Evolutionary conservation across 345 rosid genomes (phyloP).

Genomic region (Raphanus raphanistrum): DNA sequence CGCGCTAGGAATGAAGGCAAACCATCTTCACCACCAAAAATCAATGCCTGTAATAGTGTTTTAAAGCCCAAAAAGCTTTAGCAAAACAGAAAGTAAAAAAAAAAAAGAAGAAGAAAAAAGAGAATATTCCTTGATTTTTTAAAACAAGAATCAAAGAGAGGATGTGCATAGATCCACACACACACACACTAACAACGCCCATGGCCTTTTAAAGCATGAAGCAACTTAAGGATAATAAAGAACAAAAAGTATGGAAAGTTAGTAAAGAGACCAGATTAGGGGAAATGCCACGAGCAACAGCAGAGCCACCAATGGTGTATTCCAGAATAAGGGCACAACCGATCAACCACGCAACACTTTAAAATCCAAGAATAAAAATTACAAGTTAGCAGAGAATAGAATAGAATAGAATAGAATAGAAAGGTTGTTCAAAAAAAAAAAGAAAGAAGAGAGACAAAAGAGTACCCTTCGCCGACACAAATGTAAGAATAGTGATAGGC

Average conservation of each 20-base stretch:
- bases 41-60: slow-evolving; percentile 56
- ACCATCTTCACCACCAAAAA: slow-evolving; percentile 82
- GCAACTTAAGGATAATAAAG: no score
- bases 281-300: slow-evolving; percentile 94
- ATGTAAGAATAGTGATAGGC: slow-evolving; percentile 99
- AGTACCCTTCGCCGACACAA: slow-evolving; percentile 93
- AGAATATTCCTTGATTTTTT: no score
- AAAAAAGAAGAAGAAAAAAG: no score
- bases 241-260: no score
- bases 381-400: background rate
- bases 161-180: no score
- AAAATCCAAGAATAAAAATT: background rate
- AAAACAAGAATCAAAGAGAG: no score
- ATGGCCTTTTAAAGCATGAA: no score
- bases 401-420: background rate
- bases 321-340: slow-evolving; percentile 96
- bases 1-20: slow-evolving; percentile 79
- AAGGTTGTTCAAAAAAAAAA: no score
- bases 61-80: background rate
- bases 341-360: slow-evolving; percentile 88
- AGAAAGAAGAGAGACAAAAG: background rate
- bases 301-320: slow-evolving; percentile 93
- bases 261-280: slow-evolving; percentile 58
- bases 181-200: no score
- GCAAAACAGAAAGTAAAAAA: no score